phyloP scores from a whole-genome alignment of 164 flowering plant species.

The Berberis thunbergii region DNA sequence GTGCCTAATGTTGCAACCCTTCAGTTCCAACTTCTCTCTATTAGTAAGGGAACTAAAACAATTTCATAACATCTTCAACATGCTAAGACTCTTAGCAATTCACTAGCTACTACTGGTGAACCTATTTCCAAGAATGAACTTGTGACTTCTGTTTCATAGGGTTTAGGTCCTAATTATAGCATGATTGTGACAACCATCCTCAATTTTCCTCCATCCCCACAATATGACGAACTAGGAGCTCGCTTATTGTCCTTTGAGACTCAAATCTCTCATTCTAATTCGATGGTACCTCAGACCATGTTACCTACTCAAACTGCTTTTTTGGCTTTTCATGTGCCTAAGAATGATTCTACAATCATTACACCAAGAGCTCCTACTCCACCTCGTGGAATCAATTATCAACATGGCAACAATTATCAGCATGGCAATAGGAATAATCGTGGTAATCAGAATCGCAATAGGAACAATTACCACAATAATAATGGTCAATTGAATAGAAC shows the following conservation, averaged over 20 bases:
- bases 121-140: neutral
- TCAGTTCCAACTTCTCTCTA: neutral
- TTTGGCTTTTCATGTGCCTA: too few relatives aligned
- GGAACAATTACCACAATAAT: too few relatives aligned
- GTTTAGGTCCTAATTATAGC: neutral
- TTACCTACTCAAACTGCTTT: neutral
- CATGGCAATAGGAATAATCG: neutral
- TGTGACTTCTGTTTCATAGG: neutral
- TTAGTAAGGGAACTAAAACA: neutral
- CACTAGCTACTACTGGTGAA: neutral
- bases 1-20: neutral
- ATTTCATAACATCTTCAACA: neutral
- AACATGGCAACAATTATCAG: neutral
- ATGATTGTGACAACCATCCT: neutral
- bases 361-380: too few relatives aligned
- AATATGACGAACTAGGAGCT: neutral
- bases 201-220: neutral
- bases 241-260: neutral
- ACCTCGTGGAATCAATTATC: too few relatives aligned
- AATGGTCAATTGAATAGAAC: too few relatives aligned
- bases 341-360: too few relatives aligned
- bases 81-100: neutral
- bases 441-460: too few relatives aligned
- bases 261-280: neutral
- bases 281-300: neutral